Conservation (phyloP, 306 rosid genomes). For the Datisca glomerata region DNA sequence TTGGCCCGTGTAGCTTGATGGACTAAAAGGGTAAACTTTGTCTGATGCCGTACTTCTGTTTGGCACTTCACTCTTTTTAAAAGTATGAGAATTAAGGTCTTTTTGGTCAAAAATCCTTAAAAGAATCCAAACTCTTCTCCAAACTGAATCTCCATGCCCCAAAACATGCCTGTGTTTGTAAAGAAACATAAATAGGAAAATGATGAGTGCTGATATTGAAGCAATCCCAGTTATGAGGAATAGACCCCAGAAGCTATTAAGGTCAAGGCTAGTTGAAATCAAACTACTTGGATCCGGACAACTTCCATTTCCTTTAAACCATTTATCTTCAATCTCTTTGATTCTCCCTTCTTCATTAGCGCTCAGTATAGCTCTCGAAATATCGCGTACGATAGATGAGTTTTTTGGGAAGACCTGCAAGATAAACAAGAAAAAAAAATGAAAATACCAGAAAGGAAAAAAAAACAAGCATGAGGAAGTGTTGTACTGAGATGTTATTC, state of each 20-base stretch:
- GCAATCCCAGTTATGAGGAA: constrained; percentile 35
- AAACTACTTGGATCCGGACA: constrained; percentile 19
- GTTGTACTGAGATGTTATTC: constrained; percentile 3
- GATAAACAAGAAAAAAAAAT: background rate
- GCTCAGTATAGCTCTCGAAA: constrained; percentile 46
- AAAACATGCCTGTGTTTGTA: constrained; percentile 23
- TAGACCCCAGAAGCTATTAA: constrained; percentile 58
- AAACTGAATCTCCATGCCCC: constrained; percentile 14
- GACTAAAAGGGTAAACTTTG: background rate
- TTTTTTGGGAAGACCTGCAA: constrained; percentile 33
- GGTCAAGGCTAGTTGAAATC: constrained; percentile 30
- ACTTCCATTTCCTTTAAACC: constrained; percentile 21
- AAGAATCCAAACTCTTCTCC: constrained; percentile 18
- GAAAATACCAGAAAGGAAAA: background rate
- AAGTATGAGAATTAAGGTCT: constrained; percentile 14
- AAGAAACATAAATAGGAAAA: constrained; percentile 23
- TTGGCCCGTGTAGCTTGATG: background rate
- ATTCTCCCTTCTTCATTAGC: constrained; percentile 51
- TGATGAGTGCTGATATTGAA: constrained; percentile 21
- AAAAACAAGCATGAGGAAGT: background rate
- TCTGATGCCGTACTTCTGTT: background rate
- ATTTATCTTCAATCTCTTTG: constrained; percentile 38
- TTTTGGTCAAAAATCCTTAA: constrained; percentile 14
- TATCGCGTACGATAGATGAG: constrained; percentile 41
- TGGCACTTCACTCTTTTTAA: constrained; percentile 6